Evolutionary conservation across 805 yeast genomes (phyloP).

Genomic region (Ascoidea asiatica): DNA sequence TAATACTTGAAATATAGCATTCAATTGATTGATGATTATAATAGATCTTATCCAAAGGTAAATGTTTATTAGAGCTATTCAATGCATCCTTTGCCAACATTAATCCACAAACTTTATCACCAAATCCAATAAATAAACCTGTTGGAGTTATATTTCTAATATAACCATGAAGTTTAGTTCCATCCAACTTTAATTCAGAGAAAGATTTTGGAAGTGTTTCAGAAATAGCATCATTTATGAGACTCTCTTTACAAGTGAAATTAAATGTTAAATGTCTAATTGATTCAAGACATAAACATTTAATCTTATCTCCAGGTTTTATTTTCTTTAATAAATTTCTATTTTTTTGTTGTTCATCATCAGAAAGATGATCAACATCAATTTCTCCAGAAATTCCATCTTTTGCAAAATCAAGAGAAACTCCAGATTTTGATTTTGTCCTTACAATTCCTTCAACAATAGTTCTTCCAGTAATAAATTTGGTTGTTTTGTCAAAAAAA

Average conservation of each 20-base stretch:
- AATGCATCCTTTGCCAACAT: conserved; percentile 64
- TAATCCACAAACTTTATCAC: conserved; percentile 69
- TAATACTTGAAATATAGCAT: conserved; percentile 53
- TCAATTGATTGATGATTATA: conserved; percentile 57
- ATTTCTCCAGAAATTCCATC: conserved; percentile 55
- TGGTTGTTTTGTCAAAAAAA: conserved; percentile 57
- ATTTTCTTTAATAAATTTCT: conserved; percentile 51
- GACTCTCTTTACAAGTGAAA: conserved; percentile 49
- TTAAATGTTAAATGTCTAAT: conserved; percentile 46
- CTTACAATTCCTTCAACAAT: no score
- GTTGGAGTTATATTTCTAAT: conserved; percentile 63
- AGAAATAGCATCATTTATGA: conserved; percentile 49
- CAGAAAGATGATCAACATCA: conserved; percentile 62
- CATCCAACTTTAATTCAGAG: conserved; percentile 39
- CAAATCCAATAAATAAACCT: conserved; percentile 79
- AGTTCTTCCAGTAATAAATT: conserved; percentile 58
- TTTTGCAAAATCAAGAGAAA: conserved; percentile 33
- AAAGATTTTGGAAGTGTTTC: conserved; percentile 42
- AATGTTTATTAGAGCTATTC: conserved; percentile 26
- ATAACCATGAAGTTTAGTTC: conserved; percentile 49
- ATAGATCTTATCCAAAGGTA: conserved; percentile 41
- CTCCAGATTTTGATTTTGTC: no score
- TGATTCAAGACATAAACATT: conserved; percentile 56
- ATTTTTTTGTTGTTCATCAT: conserved; percentile 60
- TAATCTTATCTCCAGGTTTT: conserved; percentile 43